Evolutionary conservation across 805 yeast genomes (phyloP), one percentile per base, ranked within the genome.

Genomic region (Brettanomyces sp.): DNA sequence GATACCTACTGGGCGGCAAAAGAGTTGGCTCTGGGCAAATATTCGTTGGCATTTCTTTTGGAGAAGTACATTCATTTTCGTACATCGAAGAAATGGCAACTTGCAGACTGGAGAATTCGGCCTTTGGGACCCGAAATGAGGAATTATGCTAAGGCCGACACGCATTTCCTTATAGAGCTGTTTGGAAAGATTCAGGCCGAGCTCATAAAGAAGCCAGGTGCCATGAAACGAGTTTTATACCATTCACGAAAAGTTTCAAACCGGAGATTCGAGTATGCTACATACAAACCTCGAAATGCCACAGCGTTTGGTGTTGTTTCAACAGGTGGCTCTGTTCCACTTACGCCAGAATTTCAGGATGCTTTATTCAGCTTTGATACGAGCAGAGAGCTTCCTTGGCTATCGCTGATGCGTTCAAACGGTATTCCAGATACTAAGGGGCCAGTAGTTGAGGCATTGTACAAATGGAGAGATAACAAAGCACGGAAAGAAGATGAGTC

Each of bases 21-120:
- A 50, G 78, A 76, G 13, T 67, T 93, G n/a, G 85, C 85, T 0
- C 74, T 89, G 48, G 88, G 95, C 5, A 82, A 80, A 56, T 82
- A 83, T 57, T 82, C 96, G 42, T 72, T 93, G 45, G 96, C 97
- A 0, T 87, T 78, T 59, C 68, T 93, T 42, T 70, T 93, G 45
- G 95, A 91, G 56, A 73, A 73, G 24, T 87, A 73, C 63, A 95
- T 93, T 3, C 72, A 77, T 39, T 93, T 93, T 64, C 80, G 79
- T 52, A 89, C 99, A 0, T 85, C 96, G 12, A 93, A 93, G 57
- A 85, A 90, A 65, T 93, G 90, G 65, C 99, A 93, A 65, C 67
- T 90, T 49, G 95, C 98, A 1, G 99, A 93, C 64, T 93, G 99
- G 99, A 77, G 99, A 60, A 66, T 82, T 5, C 74, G 99, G 52